phyloP scores from a whole-genome alignment of 305 asterid species.

The Fraxinus angustifolia region DNA sequence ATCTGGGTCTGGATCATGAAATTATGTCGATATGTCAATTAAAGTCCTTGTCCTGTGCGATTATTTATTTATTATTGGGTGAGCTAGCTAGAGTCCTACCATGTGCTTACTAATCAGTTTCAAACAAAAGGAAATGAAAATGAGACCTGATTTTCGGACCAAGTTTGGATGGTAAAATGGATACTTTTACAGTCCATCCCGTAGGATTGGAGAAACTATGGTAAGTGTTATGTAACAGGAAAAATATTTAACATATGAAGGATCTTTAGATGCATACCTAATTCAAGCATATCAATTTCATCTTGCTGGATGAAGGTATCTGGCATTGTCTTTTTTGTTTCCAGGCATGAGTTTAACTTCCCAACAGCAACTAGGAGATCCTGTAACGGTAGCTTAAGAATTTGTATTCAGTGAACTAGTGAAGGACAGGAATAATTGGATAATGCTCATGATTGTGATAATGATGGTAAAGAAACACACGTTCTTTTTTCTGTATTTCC shows the following conservation, averaged over 20 bases:
- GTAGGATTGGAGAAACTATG: not conserved
- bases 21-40: not conserved
- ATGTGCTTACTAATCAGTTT: not conserved
- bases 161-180: not conserved
- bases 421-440: not conserved
- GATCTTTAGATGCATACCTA: conserved; percentile 42
- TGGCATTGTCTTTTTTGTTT: conserved; percentile 38
- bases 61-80: not conserved
- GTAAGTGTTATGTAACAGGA: not conserved
- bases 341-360: conserved; percentile 58
- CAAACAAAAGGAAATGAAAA: not conserved
- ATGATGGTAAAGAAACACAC: not conserved
- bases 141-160: not conserved
- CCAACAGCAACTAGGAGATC: conserved; percentile 65
- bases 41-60: not conserved
- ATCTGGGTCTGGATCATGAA: not conserved
- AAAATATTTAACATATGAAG: not conserved
- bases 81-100: not conserved
- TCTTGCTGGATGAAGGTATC: conserved; percentile 55
- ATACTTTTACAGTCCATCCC: not conserved
- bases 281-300: conserved; percentile 55
- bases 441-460: not conserved
- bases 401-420: not conserved
- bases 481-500: not conserved
- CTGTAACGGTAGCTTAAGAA: conserved; percentile 35